Conservation (phyloP, 352 stramenopile genomes). For the Globisporangium lucens region DNA sequence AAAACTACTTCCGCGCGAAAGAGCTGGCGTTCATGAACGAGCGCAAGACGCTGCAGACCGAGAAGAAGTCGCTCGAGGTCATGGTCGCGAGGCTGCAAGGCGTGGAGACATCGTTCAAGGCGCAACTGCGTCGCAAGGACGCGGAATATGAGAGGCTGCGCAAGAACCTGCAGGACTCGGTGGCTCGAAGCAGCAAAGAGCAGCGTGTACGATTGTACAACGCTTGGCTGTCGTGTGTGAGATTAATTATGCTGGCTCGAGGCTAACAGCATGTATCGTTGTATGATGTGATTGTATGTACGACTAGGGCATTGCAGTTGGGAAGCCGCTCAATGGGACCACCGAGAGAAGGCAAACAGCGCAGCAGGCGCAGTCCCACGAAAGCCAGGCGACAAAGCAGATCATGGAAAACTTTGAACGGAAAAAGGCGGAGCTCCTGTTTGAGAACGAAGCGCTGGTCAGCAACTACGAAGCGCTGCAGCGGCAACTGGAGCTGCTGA, state of each 20-base stretch:
- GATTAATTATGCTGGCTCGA: not conserved
- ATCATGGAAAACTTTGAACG: constrained; percentile 63
- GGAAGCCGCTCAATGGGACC: constrained; percentile 42
- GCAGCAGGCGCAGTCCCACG: constrained; percentile 37
- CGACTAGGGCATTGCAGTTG: constrained; percentile 39
- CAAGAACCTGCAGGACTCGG: constrained; percentile 64
- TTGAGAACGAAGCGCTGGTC: constrained; percentile 62
- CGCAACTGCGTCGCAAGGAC: constrained; percentile 71
- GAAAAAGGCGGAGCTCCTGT: constrained; percentile 56
- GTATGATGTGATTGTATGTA: not conserved
- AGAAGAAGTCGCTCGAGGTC: constrained; percentile 70
- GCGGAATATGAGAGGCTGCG: constrained; percentile 69
- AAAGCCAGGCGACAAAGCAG: constrained; percentile 56
- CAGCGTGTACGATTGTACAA: constrained; percentile 33
- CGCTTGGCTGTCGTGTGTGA: not conserved
- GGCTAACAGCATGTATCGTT: not conserved
- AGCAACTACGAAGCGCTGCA: constrained; percentile 58
- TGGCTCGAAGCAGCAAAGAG: constrained; percentile 49
- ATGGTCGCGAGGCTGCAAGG: constrained; percentile 51
- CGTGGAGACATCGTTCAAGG: constrained; percentile 71
- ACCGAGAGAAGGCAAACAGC: constrained; percentile 32
- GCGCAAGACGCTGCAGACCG: constrained; percentile 45
- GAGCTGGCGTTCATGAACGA: constrained; percentile 49
- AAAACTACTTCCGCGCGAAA: constrained; percentile 64
- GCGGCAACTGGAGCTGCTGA: constrained; percentile 57